Evolutionary conservation across 2,329 filamentous ascomycete species (phyloP), one percentile per base, ranked within the genome.

Genomic region (Sphaerostilbella broomeana): DNA sequence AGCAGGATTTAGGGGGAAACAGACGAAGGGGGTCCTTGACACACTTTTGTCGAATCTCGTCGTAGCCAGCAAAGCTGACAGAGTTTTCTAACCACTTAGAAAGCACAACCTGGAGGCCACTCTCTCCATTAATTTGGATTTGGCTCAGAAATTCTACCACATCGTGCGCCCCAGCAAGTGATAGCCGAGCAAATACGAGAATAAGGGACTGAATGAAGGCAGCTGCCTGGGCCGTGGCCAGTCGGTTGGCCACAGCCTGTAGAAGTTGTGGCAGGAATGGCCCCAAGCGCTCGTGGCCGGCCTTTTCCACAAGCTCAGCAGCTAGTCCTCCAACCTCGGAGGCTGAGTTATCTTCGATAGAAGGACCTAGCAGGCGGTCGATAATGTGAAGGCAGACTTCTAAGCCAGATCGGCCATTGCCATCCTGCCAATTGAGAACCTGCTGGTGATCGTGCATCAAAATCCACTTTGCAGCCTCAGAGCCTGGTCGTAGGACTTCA

Each of bases 61-160:
- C 89, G 53, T 95, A 98, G 10, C 92, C 92, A n/a, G 88, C 88
- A 64, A 98, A 98, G 61, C 84, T 94, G 61, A 94, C 77, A 4
- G 88, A 95, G 62, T 97, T 95, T 66, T 97, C 92, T 1, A 98
- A 71, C 92, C 92, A 98, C 64, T 97, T 95, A 63, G 81, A 75
- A 49, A 97, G 68, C 4, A 98, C 92, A 17, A 95, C 81, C 47
- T 89, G 79, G 6, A 98, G 68, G n/a, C 89, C 92, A 54, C 75
- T 94, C 56, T 84, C 73, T 13, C 81, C 81, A 33, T 79, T 77
- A 48, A 97, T 84, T 51, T 87, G 76, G 46, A 95, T 82, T 54
- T 87, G 81, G 45, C 83, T 83, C 21, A 98, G 71, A 66, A 98
- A 98, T 40, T 92, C 82, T 11, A 97, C 83, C 2, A 98, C 89